Base-by-base conservation (phyloP, 2,329 filamentous ascomycete genomes). In the Aspergillus eucalypticola region DNA sequence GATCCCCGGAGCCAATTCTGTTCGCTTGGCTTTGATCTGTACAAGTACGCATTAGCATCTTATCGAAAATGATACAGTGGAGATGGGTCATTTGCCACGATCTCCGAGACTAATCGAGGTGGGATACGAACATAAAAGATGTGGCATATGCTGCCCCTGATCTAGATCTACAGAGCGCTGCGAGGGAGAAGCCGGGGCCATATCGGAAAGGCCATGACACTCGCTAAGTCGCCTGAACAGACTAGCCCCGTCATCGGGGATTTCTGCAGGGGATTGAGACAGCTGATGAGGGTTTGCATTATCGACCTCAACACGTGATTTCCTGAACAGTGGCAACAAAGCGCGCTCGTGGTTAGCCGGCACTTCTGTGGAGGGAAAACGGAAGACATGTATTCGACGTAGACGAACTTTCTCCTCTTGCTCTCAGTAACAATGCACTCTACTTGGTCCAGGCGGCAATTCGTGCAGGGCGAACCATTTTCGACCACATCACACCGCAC, bases 401-500 rank as follows among this genome's bases (percentile, higher is more conserved):
- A 10, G 58, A 78, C 76, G 64, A 62, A 78, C 76, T 77, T 79
- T 83, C 92, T 89, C 70, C 92, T 87, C 69, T 92, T 91, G 80
- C 90, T 94, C 76, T 96, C 88, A 66, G 89, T 88, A 23, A 91
- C 87, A 58, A 89, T 70, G 65, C 81, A 83, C 64, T 79, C 76
- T 49, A 82, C 80, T 64, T 81, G 79, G 60, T 82, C 81, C 66
- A 82, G 69, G 21, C 90, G 84, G 78, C 92, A 96, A 76, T 96
- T 96, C 58, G 90, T 92, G 76, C 92, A 96, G 1, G 92, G 92
- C 46, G 89, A 89, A 52, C 90, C 89, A 75, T 87, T 86, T 76
- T 96, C 92, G 60, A 95, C 92, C 59, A 96, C 92, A 79, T 97
- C 93, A 80, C 93, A 97, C 59, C 93, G 87, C 44, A 97, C 93